These are phyloP conservation scores for Aspergillus persii DNA, from an alignment of 2,329 filamentous ascomycete genomes.

Conservation along the genomic window DNA sequence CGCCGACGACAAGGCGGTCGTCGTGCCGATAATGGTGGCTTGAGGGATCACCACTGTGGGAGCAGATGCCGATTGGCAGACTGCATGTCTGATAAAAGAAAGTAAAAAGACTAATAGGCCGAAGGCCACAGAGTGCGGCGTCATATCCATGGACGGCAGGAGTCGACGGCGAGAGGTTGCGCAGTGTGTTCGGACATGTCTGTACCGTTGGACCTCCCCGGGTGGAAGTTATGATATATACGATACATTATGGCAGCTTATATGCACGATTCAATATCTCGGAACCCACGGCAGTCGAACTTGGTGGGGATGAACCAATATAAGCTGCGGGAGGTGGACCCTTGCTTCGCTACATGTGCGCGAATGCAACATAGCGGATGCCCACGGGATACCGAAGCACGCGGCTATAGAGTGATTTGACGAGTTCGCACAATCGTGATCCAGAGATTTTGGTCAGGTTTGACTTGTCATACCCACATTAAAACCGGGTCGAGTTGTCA, in stretches of 20 bases:
- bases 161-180: background rate
- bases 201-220: background rate
- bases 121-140: background rate
- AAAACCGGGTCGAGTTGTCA: background rate
- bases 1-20: background rate
- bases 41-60: background rate
- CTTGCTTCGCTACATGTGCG: background rate
- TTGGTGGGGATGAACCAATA: background rate
- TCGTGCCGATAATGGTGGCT: background rate
- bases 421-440: background rate
- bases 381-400: background rate
- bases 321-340: background rate
- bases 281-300: background rate
- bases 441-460: background rate
- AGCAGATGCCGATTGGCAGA: background rate
- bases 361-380: background rate
- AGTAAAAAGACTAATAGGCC: background rate
- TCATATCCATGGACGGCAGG: background rate
- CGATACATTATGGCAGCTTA: background rate
- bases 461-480: background rate
- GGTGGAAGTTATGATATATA: background rate
- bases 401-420: background rate
- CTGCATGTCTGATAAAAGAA: background rate
- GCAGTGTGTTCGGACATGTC: background rate
- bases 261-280: background rate